These are phyloP conservation scores for Thalassiosira delicatula DNA, from an alignment of 352 stramenopile genomes.

Conservation along the genomic window DNA sequence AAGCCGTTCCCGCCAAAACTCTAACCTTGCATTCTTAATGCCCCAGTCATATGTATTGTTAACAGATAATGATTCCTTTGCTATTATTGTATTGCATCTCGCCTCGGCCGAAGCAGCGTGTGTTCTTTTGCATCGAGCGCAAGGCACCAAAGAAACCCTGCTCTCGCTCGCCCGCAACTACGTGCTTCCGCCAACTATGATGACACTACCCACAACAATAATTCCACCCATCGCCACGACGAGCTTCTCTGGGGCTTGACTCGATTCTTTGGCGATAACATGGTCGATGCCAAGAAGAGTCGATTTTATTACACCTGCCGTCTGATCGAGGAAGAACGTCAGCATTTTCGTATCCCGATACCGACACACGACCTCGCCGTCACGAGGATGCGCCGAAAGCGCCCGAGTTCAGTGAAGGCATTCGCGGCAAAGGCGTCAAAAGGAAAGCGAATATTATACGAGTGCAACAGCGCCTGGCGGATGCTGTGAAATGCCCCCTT, in stretches of 20 bases:
- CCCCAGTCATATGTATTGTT: too few relatives aligned
- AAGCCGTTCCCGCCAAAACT: too few relatives aligned
- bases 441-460: not conserved
- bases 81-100: too few relatives aligned
- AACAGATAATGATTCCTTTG: too few relatives aligned
- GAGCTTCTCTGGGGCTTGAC: conserved; percentile 45
- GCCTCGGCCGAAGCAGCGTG: too few relatives aligned
- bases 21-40: too few relatives aligned
- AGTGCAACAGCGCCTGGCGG: not conserved
- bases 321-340: conserved; percentile 22
- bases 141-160: too few relatives aligned
- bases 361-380: conserved; percentile 62
- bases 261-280: conserved; percentile 38
- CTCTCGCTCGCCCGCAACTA: not conserved
- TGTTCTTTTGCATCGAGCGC: too few relatives aligned
- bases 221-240: too few relatives aligned
- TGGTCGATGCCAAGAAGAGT: conserved; percentile 52
- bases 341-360: conserved; percentile 58
- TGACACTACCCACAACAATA: not conserved
- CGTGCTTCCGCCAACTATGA: not conserved
- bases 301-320: conserved; percentile 61
- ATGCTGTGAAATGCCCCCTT: conserved; percentile 40
- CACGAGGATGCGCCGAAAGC: conserved; percentile 57
- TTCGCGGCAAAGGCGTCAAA: not conserved
- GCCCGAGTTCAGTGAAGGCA: conserved; percentile 17